A percentile compares a stretch with the other conserved stretches of the same genome.
phyloP scores from a whole-genome alignment of 2,329 filamentous ascomycete genomes.

The Ustulina deusta region DNA sequence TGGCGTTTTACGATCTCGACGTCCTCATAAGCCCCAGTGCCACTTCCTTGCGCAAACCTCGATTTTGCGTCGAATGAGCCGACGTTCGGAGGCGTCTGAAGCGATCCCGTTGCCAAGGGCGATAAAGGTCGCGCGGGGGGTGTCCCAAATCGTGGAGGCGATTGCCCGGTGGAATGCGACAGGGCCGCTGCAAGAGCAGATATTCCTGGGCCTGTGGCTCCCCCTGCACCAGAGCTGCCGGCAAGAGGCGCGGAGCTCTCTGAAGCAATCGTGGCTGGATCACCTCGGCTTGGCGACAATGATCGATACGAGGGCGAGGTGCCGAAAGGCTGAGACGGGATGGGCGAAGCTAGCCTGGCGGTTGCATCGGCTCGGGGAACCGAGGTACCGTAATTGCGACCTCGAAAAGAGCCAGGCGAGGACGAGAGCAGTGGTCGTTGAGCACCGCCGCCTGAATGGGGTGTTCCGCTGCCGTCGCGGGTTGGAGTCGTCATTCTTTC shows the following conservation, averaged over 20 bases:
- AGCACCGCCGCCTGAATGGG: conserved; percentile 49
- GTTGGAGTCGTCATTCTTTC: conserved; percentile 52
- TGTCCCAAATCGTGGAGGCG: conserved; percentile 77
- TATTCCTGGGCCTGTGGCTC: conserved; percentile 76
- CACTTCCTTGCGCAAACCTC: conserved; percentile 59
- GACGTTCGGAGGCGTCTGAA: conserved; percentile 76
- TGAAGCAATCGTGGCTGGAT: conserved; percentile 50
- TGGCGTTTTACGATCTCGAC: conserved; percentile 92
- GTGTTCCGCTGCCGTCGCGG: conserved; percentile 55
- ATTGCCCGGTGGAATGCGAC: conserved; percentile 77
- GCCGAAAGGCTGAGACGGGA: conserved; percentile 61
- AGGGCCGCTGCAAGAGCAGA: conserved; percentile 92
- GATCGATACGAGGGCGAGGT: conserved; percentile 62
- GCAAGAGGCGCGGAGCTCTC: conserved; percentile 72
- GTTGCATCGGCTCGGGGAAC: conserved; percentile 70
- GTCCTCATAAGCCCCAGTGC: conserved; percentile 79
- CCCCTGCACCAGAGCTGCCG: conserved; percentile 70
- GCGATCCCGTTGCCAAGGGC: conserved; percentile 63
- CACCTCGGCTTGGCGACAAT: conserved; percentile 60
- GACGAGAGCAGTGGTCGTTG: conserved; percentile 58
- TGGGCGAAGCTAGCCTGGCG: conserved; percentile 70
- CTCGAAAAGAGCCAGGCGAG: conserved; percentile 61
- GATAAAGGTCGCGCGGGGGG: conserved; percentile 71
- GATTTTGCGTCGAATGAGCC: conserved; percentile 84
- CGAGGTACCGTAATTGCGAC: conserved; percentile 63